Conservation (phyloP, 1,284 basidiomycete genomes). For the Schizophyllum amplum region DNA sequence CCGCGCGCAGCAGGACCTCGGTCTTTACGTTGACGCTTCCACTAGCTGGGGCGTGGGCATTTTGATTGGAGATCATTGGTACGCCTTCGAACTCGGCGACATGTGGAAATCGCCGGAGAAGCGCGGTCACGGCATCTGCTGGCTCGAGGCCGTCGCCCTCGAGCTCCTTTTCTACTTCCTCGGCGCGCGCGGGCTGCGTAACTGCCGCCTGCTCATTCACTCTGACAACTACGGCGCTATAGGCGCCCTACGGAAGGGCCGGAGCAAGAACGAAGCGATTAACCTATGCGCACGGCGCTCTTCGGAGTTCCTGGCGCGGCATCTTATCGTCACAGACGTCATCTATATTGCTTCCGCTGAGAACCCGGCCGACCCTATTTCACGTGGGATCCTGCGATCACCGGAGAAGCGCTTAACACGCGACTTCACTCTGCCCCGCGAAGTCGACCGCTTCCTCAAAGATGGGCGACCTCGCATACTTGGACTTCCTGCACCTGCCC, state of each 20-base stretch:
- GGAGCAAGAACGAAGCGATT: constrained; percentile 15
- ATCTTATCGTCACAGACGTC: neutral
- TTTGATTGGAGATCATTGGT: constrained; percentile 11
- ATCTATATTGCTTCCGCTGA: constrained; percentile 4
- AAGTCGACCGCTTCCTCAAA: constrained; percentile 1
- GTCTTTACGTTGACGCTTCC: constrained; percentile 19
- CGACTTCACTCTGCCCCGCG: neutral
- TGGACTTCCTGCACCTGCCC: neutral
- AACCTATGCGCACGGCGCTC: constrained; percentile 8
- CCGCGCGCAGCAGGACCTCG: constrained; percentile 7
- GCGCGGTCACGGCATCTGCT: constrained; percentile 18
- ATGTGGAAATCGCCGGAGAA: constrained; percentile 6
- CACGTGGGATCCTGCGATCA: neutral
- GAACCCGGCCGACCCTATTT: constrained; percentile 9
- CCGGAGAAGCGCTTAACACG: neutral
- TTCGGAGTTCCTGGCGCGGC: neutral
- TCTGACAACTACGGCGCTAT: constrained; percentile 25
- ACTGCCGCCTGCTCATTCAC: constrained; percentile 11
- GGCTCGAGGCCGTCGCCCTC: constrained; percentile 20
- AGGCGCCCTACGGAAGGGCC: constrained; percentile 16
- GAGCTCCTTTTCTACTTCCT: constrained; percentile 12
- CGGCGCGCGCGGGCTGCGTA: neutral
- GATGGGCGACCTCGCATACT: neutral
- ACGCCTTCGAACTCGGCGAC: constrained; percentile 11
- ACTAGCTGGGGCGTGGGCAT: constrained; percentile 24